These are phyloP conservation scores for Blastobotrys terrestris DNA, from an alignment of 805 yeast genomes.

Conservation along the genomic window DNA sequence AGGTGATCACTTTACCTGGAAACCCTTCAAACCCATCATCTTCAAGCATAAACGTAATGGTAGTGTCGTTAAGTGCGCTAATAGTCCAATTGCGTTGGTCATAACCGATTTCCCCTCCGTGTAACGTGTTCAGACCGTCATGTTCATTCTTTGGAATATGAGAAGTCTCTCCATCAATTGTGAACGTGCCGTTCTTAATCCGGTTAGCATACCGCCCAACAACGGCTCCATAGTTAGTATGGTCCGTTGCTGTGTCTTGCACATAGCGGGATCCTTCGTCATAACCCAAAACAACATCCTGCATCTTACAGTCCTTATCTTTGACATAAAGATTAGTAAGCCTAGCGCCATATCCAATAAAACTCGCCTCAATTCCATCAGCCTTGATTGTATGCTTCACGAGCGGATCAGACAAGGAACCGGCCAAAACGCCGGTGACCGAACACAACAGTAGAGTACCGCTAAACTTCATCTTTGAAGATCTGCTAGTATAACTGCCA, in stretches of 20 bases:
- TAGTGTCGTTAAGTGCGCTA: not conserved
- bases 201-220: slow-evolving; percentile 9
- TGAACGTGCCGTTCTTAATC: slow-evolving; percentile 7
- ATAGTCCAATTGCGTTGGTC: slow-evolving; percentile 9
- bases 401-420: not conserved
- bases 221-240: slow-evolving; percentile 7
- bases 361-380: slow-evolving; percentile 6
- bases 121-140: slow-evolving; percentile 3
- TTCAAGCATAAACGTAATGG: slow-evolving; percentile 2
- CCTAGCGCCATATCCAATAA: slow-evolving; percentile 7
- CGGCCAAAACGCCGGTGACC: not conserved
- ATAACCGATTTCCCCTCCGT: slow-evolving; percentile 6
- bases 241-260: slow-evolving; percentile 3
- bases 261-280: slow-evolving; percentile 3
- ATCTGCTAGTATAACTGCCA: not conserved
- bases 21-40: slow-evolving; percentile 5
- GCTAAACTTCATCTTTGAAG: not conserved
- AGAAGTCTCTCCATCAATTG: not conserved
- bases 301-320: slow-evolving; percentile 1
- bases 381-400: slow-evolving; percentile 6
- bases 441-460: not conserved
- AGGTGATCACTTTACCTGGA: slow-evolving; percentile 5
- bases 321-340: slow-evolving; percentile 4
- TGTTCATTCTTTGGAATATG: slow-evolving; percentile 3
- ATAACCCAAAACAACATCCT: slow-evolving; percentile 5